Base-by-base conservation (phyloP, 202 grass and related monocot genomes). In the Panicum hallii region DNA sequence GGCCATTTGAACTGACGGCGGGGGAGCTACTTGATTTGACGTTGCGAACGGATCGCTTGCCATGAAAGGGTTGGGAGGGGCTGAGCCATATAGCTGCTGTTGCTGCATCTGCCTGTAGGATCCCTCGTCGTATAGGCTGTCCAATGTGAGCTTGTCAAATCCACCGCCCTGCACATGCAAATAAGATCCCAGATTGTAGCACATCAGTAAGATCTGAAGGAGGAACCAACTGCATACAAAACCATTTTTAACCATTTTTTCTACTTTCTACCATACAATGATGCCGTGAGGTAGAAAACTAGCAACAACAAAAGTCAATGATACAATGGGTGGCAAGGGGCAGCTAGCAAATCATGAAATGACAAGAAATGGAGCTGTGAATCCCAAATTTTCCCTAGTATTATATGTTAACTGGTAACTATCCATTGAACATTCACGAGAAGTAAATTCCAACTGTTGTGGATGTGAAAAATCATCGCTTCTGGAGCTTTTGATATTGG, bases 81-180 rank as follows among this genome's bases (percentile, higher is more conserved):
- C 57, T 46, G 97, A 69, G 34, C 87, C 86, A 5, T 95, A 96
- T 23, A 67, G 82, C 75, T 87, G 90, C 11, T 92, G 93, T 28
- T 90, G 93, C 43, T 94, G 94, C 68, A 84, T 85, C 79, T 89
- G 90, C 70, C 93, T 94, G 70, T 96, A 99, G 45, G 89, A 82
- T 77, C 93, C 97, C 6, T 99, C 93, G 9, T 94, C 90, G 5
- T 99, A 96, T 63, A 99, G 69, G 67, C 93, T 96, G 50, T 96
- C 91, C 57, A 99, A 48, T 26, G 64, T 94, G 71, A 99, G 91
- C 82, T 94, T 96, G 85, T 99, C 91, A 32, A 99, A 87, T 70
- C 93, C 90, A 87, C 91, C 97, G 70, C 80, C 97, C 97, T 99
- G 84, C 12, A 79, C 61, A 10, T 43, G 48, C 42, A 83, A 86